A percentile compares a stretch with the other conserved stretches of the same genome.
These are phyloP conservation scores for Pachysandra terminalis DNA, from an alignment of 164 flowering plant species.

Conservation along the genomic window DNA sequence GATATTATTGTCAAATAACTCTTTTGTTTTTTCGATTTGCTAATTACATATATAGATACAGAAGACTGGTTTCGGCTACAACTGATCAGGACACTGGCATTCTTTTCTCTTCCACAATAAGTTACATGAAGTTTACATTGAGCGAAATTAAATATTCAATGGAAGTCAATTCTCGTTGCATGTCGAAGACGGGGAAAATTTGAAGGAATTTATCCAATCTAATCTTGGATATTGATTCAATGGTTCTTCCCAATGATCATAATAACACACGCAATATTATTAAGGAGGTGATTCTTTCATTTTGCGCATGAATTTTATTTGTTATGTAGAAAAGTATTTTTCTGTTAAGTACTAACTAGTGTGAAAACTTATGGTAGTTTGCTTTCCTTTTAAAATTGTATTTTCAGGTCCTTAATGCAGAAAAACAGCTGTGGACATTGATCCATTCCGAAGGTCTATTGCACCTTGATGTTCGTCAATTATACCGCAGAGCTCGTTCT, in stretches of 20 bases:
- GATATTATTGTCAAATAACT: neutral
- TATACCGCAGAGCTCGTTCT: constrained; percentile 50
- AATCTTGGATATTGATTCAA: constrained; percentile 23
- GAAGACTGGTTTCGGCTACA: too few relatives aligned
- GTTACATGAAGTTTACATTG: neutral
- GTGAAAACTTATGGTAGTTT: neutral
- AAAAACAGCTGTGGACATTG: constrained; percentile 51
- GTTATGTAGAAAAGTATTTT: neutral
- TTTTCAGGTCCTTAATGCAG: constrained; percentile 55
- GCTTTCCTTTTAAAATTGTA: constrained; percentile 7
- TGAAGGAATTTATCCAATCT: constrained; percentile 11
- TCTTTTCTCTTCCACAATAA: neutral
- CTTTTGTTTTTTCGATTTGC: neutral
- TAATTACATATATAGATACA: neutral
- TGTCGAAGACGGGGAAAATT: neutral
- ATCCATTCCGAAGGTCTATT: constrained; percentile 54
- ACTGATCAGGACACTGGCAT: too few relatives aligned
- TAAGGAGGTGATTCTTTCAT: constrained; percentile 31
- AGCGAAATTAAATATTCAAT: neutral
- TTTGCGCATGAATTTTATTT: neutral
- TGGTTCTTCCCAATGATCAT: constrained; percentile 18
- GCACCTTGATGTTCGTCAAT: constrained; percentile 43
- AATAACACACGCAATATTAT: constrained; percentile 20
- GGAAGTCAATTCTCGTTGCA: neutral
- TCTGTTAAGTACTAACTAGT: neutral